Conservation (phyloP, 257 asterid genomes). For the Capsicum rhomboideum region DNA sequence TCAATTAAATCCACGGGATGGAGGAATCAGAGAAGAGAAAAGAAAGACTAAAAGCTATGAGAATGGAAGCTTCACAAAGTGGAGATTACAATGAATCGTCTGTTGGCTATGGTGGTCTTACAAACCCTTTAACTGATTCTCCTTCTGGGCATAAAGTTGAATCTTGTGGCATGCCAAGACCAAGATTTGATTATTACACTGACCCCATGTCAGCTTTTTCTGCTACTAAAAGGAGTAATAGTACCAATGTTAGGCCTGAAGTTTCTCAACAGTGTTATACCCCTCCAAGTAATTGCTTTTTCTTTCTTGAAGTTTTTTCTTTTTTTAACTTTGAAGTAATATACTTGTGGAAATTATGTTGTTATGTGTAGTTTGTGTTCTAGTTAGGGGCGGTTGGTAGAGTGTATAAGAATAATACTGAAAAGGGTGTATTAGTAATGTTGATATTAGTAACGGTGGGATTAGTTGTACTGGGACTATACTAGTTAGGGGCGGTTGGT, state of each 20-base stretch:
- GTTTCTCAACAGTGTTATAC: slow-evolving; percentile 30
- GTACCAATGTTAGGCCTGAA: slow-evolving; percentile 26
- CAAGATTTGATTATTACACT: slow-evolving; percentile 75
- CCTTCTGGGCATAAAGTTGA: slow-evolving; percentile 8
- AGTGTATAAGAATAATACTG: too few species aligned
- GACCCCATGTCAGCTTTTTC: slow-evolving; percentile 84
- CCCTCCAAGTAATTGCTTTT: slow-evolving; percentile 46
- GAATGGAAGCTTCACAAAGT: slow-evolving; percentile 47
- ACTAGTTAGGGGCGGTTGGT: too few species aligned
- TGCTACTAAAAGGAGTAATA: background rate
- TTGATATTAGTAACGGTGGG: too few species aligned
- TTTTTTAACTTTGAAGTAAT: background rate
- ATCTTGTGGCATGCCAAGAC: background rate
- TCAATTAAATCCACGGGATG: slow-evolving; percentile 6
- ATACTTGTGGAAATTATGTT: background rate
- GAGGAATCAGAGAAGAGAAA: slow-evolving; percentile 79
- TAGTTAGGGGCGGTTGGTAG: too few species aligned
- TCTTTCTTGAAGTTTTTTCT: background rate
- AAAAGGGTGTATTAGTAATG: too few species aligned
- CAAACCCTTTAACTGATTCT: slow-evolving; percentile 59
- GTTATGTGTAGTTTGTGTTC: background rate
- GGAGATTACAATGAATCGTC: slow-evolving; percentile 9
- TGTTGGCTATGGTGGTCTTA: slow-evolving; percentile 33
- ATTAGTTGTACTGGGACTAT: too few species aligned
- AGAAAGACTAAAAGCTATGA: slow-evolving; percentile 74